phyloP scores from a whole-genome alignment of 2,329 filamentous ascomycete species.

The Fusarium sp. region DNA sequence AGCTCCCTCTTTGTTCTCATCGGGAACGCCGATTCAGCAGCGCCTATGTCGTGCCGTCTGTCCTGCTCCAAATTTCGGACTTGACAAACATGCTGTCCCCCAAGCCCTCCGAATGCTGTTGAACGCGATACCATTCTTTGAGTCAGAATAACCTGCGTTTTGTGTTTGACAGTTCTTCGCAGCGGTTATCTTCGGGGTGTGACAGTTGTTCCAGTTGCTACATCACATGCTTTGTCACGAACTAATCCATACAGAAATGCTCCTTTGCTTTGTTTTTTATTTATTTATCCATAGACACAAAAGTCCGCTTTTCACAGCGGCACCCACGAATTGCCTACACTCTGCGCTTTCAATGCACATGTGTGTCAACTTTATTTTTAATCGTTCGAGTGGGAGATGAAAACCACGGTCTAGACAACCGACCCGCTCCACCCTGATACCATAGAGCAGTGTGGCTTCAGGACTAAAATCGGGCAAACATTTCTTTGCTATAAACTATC shows the following conservation, averaged over 20 bases:
- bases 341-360: conserved; percentile 69
- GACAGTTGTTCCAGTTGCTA: conserved; percentile 34
- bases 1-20: not conserved
- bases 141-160: not conserved
- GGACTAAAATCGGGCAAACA: conserved; percentile 74
- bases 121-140: conserved; percentile 16
- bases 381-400: conserved; percentile 73
- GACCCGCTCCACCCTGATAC: conserved; percentile 74
- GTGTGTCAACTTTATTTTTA: conserved; percentile 68
- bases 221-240: conserved; percentile 4
- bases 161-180: conserved; percentile 17
- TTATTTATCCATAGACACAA: not conserved
- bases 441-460: conserved; percentile 68
- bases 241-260: conserved; percentile 11
- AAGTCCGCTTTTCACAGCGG: conserved; percentile 42
- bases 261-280: not conserved
- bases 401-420: conserved; percentile 75
- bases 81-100: conserved; percentile 31
- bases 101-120: conserved; percentile 18
- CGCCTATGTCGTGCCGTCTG: conserved; percentile 8
- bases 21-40: conserved; percentile 25
- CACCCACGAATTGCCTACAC: conserved; percentile 73
- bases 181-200: not conserved
- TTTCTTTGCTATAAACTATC: not conserved
- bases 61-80: conserved; percentile 17